Percentiles rank a stretch among this genome's conserved stretches.
Conservation (phyloP, 2,329 filamentous ascomycete species). For the Penicillium sp. region DNA sequence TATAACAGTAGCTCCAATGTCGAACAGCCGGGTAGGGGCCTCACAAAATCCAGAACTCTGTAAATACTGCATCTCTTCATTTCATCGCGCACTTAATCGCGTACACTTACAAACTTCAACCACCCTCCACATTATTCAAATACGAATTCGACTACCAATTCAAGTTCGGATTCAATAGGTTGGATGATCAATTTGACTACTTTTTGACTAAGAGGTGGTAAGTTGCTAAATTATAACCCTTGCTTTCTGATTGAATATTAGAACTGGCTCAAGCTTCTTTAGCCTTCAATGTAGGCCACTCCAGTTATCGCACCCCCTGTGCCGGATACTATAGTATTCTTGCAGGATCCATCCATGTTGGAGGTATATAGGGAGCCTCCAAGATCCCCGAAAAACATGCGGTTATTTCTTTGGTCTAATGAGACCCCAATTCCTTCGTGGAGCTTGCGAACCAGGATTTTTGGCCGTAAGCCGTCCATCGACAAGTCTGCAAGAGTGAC, state of each 20-base stretch:
- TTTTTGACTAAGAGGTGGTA: too few relatives aligned
- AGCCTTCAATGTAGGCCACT: neutral
- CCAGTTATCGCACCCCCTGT: conserved; percentile 7
- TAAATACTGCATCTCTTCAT: too few relatives aligned
- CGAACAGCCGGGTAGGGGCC: too few relatives aligned
- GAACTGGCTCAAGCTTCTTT: neutral
- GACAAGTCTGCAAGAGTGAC: neutral
- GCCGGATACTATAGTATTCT: conserved; percentile 8
- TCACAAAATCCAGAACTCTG: too few relatives aligned
- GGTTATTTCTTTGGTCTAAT: conserved; percentile 5
- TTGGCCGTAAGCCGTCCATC: neutral
- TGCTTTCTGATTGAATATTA: neutral
- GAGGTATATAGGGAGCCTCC: conserved; percentile 13
- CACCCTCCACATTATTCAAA: too few relatives aligned
- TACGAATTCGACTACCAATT: too few relatives aligned
- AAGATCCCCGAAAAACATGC: conserved; percentile 16
- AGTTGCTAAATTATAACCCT: neutral
- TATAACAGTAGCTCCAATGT: neutral
- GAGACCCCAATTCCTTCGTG: conserved; percentile 16
- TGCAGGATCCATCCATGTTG: conserved; percentile 15
- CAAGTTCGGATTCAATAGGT: too few relatives aligned
- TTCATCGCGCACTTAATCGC: too few relatives aligned
- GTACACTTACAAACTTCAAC: too few relatives aligned
- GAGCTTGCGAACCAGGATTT: conserved; percentile 16
- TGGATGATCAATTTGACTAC: too few relatives aligned